Evolutionary conservation across 169 alveolate species (phyloP).

Genomic region (Cryptosporidium andersoni): DNA sequence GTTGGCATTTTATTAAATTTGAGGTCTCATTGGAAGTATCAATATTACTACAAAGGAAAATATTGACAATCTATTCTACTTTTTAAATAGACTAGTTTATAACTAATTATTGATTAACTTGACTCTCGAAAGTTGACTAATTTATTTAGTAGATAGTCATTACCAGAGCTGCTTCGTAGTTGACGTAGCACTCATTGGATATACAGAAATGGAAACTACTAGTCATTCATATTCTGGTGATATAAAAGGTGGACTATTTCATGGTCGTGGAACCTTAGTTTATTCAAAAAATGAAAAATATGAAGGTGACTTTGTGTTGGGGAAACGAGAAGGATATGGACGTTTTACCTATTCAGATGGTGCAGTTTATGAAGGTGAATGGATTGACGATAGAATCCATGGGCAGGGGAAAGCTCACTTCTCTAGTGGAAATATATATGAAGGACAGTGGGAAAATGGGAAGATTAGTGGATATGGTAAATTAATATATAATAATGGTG

Average conservation of each 20-base stretch:
- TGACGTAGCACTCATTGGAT: not conserved
- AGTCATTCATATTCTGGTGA: slow-evolving; percentile 89
- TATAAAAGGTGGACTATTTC: slow-evolving; percentile 91
- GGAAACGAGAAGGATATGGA: slow-evolving; percentile 93
- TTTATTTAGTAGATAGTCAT: no score
- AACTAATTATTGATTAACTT: no score
- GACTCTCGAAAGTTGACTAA: no score
- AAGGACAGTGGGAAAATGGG: slow-evolving; percentile 92
- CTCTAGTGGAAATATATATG: slow-evolving; percentile 87
- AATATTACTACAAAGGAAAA: not conserved
- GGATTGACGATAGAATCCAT: slow-evolving; percentile 92
- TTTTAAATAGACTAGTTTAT: not conserved
- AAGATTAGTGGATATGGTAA: slow-evolving; percentile 91
- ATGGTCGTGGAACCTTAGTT: slow-evolving; percentile 87
- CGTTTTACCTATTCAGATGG: slow-evolving; percentile 92
- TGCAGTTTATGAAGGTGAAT: slow-evolving; percentile 93
- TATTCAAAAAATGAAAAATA: slow-evolving; percentile 90
- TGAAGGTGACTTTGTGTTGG: slow-evolving; percentile 94
- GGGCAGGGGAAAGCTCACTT: slow-evolving; percentile 92
- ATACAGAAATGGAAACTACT: slow-evolving; percentile 40
- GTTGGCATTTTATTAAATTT: no score
- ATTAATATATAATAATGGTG: slow-evolving; percentile 90
- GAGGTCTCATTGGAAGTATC: not conserved
- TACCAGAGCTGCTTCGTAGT: not conserved
- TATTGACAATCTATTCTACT: not conserved